Evolutionary conservation across 768 basidiomycete genomes (phyloP).

Genomic region (Podaxis sp.): DNA sequence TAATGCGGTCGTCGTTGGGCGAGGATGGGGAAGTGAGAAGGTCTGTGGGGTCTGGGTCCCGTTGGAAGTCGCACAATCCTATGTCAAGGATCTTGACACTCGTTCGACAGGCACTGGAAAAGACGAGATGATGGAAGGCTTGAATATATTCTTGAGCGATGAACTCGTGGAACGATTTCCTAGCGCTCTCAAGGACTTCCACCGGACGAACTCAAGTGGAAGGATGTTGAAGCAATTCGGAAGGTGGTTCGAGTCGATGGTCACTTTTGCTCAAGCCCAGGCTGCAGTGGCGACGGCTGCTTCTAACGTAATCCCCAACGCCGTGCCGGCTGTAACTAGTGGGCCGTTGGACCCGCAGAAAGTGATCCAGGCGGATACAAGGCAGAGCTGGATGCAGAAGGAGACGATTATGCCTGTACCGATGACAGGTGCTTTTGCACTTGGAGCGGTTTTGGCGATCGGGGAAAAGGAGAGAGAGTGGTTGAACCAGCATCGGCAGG

Average conservation of each 20-base stretch:
- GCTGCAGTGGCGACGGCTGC: constrained; percentile 13
- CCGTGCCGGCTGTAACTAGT: constrained; percentile 10
- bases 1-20: constrained; percentile 50
- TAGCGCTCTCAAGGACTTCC: constrained; percentile 56
- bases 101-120: constrained; percentile 18
- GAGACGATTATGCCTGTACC: constrained; percentile 12
- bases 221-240: constrained; percentile 62
- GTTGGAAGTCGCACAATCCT: constrained; percentile 52
- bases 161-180: constrained; percentile 65
- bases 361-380: constrained; percentile 22
- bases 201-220: constrained; percentile 44
- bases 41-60: constrained; percentile 73
- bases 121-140: constrained; percentile 34
- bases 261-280: constrained; percentile 33
- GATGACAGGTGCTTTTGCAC: constrained; percentile 14
- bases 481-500: constrained; percentile 8
- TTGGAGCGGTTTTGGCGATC: constrained; percentile 14
- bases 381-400: constrained; percentile 17
- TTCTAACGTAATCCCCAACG: constrained; percentile 19
- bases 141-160: constrained; percentile 58
- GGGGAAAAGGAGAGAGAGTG: constrained; percentile 7
- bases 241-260: constrained; percentile 55
- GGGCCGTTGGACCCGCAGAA: constrained; percentile 15
- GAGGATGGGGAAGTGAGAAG: constrained; percentile 52
- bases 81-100: constrained; percentile 48